Percentiles rank a stretch among this genome's conserved stretches.
Conservation (phyloP, 176 grass and related monocot species). For the Phragmites australis region DNA sequence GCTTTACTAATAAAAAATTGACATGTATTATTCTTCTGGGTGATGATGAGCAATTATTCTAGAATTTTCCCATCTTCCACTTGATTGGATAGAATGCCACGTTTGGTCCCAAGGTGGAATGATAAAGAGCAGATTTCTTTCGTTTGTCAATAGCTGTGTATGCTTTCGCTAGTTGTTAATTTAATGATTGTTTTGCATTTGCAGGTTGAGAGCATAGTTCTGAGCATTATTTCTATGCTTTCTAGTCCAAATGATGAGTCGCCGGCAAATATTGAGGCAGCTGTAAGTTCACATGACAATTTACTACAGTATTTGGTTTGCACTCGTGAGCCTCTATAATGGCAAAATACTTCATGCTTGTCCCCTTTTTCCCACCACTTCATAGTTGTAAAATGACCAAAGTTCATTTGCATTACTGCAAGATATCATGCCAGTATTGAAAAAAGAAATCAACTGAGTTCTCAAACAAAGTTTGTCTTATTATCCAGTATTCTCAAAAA, state of each 20-base stretch:
- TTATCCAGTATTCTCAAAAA: background rate
- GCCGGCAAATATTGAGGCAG: slow-evolving; percentile 83
- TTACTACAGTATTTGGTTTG: slow-evolving; percentile 14
- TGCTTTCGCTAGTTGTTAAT: background rate
- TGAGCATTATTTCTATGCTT: slow-evolving; percentile 97
- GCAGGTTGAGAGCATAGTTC: slow-evolving; percentile 90
- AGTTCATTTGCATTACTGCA: background rate
- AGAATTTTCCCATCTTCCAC: background rate
- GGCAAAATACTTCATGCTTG: background rate
- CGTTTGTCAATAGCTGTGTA: background rate
- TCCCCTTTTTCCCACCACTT: background rate
- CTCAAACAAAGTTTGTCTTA: background rate
- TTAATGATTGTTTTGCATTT: slow-evolving; percentile 21
- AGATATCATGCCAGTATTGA: background rate
- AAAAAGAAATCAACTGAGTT: background rate
- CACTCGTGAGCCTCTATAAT: background rate
- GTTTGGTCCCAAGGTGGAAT: background rate
- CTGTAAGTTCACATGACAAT: slow-evolving; percentile 66
- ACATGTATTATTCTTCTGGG: background rate
- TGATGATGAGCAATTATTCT: background rate
- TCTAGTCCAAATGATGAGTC: slow-evolving; percentile 93
- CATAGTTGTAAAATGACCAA: background rate
- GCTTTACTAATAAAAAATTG: background rate
- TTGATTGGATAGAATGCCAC: slow-evolving; percentile 5
- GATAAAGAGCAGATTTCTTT: background rate